A percentile compares a stretch with the other conserved stretches of the same genome.
Evolutionary conservation across 164 flowering plant genomes (phyloP).

Genomic region (Hamamelis virginiana): DNA sequence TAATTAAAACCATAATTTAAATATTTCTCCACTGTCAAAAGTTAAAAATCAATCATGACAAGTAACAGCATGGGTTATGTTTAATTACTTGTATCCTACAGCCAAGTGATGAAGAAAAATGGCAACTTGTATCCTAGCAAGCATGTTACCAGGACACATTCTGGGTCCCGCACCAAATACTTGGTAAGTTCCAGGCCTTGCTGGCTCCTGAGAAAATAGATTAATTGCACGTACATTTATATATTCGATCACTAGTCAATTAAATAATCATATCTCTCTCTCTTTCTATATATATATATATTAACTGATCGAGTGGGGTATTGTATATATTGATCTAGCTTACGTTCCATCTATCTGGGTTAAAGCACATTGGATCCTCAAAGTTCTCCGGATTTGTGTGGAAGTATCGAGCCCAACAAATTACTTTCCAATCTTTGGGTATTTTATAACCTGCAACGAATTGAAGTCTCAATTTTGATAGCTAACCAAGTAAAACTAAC

Average conservation of each 20-base stretch:
- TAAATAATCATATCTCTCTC: too few species aligned
- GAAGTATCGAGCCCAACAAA: slow-evolving; percentile 36
- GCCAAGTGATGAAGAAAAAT: slow-evolving; percentile 49
- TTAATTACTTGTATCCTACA: slow-evolving; percentile 48
- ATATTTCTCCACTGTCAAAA: too few species aligned
- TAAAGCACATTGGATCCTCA: slow-evolving; percentile 49
- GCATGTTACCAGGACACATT: slow-evolving; percentile 54
- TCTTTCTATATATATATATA: too few species aligned
- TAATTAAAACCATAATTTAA: too few species aligned
- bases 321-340: too few species aligned
- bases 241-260: neutral
- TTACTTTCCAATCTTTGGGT: slow-evolving; percentile 49
- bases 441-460: slow-evolving; percentile 53
- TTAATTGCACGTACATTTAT: too few species aligned
- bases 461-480: neutral
- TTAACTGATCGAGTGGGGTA: too few species aligned
- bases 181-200: slow-evolving; percentile 39
- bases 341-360: slow-evolving; percentile 67
- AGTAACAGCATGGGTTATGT: neutral
- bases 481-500: too few species aligned
- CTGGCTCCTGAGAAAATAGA: slow-evolving; percentile 24
- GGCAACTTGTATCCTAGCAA: slow-evolving; percentile 44
- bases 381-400: slow-evolving; percentile 54
- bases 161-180: slow-evolving; percentile 54
- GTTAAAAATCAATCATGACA: too few species aligned